Conservation (phyloP, 306 rosid genomes). For the Cicer yamashitae region DNA sequence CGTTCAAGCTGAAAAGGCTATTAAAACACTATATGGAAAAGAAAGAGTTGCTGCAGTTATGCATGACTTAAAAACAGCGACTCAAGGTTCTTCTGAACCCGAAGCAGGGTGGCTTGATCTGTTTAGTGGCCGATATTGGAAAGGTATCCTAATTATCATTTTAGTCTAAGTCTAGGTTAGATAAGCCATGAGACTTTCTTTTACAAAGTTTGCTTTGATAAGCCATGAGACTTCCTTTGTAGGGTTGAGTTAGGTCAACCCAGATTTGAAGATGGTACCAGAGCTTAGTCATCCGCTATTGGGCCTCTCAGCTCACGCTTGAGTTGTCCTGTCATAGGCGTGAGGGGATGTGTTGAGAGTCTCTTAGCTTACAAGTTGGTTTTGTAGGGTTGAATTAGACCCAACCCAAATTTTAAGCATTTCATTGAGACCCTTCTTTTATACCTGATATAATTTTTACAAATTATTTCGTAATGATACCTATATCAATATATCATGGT, state of each 20-base stretch:
- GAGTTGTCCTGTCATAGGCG: too few species aligned
- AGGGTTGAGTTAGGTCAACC: too few species aligned
- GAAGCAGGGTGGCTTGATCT: conserved; percentile 98
- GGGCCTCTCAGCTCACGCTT: too few species aligned
- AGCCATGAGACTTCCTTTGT: not conserved
- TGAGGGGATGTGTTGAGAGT: too few species aligned
- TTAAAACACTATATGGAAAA: conserved; percentile 74
- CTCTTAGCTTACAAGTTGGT: too few species aligned
- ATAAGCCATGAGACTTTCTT: not conserved
- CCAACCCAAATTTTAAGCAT: not conserved
- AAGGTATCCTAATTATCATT: conserved; percentile 58
- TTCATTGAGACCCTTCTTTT: not conserved
- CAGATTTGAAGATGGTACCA: too few species aligned
- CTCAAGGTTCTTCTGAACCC: conserved; percentile 85
- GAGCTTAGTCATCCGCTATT: too few species aligned
- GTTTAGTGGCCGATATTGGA: conserved; percentile 90
- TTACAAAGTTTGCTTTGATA: not conserved
- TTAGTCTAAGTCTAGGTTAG: conserved; percentile 5
- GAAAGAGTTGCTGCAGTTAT: conserved; percentile 82
- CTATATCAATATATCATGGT: not conserved
- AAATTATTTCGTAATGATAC: not conserved
- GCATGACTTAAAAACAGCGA: conserved; percentile 63
- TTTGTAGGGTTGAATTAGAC: too few species aligned
- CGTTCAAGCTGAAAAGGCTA: conserved; percentile 78
- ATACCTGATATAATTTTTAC: not conserved